Conservation (phyloP, 352 stramenopile genomes). For the Phytopythium vexans region DNA sequence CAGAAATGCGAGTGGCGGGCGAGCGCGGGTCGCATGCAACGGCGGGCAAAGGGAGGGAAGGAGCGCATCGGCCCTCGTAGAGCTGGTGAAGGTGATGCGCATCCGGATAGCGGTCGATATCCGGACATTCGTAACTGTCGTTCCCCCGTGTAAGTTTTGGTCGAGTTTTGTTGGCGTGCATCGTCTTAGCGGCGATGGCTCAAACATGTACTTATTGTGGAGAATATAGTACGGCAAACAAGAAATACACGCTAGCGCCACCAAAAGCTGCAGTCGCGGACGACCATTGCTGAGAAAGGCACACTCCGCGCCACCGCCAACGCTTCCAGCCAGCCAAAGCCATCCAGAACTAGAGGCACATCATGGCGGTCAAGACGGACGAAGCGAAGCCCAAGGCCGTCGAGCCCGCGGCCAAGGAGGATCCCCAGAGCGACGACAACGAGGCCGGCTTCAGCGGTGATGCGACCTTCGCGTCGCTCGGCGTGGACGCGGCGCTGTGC, state of each 20-base stretch:
- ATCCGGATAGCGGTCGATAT: no score
- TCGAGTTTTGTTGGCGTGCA: not conserved
- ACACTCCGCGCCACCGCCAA: not conserved
- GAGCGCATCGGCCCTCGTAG: no score
- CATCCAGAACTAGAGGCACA: not conserved
- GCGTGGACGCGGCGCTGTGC: slow-evolving; percentile 89
- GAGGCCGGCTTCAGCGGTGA: slow-evolving; percentile 62
- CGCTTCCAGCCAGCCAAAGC: slow-evolving; percentile 3
- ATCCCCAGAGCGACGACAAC: slow-evolving; percentile 3
- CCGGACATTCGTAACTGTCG: not conserved
- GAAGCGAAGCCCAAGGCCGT: not conserved
- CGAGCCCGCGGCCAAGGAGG: not conserved
- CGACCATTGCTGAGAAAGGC: not conserved
- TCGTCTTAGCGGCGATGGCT: not conserved
- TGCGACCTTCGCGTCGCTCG: slow-evolving; percentile 88
- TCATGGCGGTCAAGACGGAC: not conserved
- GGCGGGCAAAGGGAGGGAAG: no score
- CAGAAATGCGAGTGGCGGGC: not conserved
- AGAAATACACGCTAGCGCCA: not conserved
- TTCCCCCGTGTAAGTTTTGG: not conserved
- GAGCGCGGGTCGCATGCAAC: no score
- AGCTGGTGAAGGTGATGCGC: no score
- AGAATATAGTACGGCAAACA: not conserved
- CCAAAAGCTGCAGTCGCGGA: not conserved
- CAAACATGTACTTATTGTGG: not conserved